Evolutionary conservation across 345 rosid genomes (phyloP), one percentile per base, ranked within the genome.

Genomic region (Conringia planisiliqua): DNA sequence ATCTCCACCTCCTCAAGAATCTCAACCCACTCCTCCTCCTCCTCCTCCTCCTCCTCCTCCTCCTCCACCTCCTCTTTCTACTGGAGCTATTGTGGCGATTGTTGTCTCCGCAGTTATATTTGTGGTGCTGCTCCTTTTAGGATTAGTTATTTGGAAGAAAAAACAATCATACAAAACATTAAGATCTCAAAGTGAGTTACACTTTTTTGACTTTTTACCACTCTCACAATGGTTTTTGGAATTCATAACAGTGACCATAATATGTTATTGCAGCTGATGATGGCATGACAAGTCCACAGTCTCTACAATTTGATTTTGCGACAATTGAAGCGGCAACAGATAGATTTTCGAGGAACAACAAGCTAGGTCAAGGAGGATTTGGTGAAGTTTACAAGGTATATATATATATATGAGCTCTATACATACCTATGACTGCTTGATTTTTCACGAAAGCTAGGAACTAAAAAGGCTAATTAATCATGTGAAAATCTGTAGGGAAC

Each of bases 361-460:
- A 50, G 32, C 6, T 75, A 0, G 68, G 73, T 16, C 62, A 60
- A 29, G 73, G 79, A 10, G 73, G 73, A 50, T 75, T 75, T 60
- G 79, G 73, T 67, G 73, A 48, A 46, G 78, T 74, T 66, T 59
- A 74, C 78, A 74, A 58, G 68, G 78, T 56, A 56, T 27, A 33
- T 73, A 56, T 27, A 33, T 73, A 42, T 63, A 54, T 58, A 12
- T 17, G n/a, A 8, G 6, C 17, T 32, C 7, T 73, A 10, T 14
- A 17, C 65, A 13, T 36, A 46, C 22, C n/a, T 61, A 26, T 27
- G 35, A 20, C 7, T 50, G 29, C 10, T 50, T 71, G 22, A 10
- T 29, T 72, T 27, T 1, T 9, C 22, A 38, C 8, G 18, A 10
- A 63, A 43, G 7, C 4, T 40, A 55, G 5, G 40, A 32, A 11